phyloP scores from a whole-genome alignment of 2,329 filamentous ascomycete species.

The Graphium sp. region DNA sequence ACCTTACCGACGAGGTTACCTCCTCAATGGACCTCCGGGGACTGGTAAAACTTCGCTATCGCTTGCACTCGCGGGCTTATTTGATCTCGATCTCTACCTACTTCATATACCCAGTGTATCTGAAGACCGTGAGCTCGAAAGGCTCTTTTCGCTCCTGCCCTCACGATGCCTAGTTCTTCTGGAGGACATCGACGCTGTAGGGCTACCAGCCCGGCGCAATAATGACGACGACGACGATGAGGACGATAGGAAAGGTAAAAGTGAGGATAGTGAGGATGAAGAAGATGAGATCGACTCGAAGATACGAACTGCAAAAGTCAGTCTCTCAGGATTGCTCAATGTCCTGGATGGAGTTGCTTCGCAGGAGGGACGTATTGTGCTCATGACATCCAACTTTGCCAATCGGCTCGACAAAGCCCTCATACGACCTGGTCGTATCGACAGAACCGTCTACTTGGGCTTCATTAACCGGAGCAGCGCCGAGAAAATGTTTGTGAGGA shows the following conservation, averaged over 20 bases:
- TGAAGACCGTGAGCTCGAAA: slow-evolving; percentile 49
- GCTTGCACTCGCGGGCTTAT: slow-evolving; percentile 47
- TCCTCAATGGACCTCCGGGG: slow-evolving; percentile 61
- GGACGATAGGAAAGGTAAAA: slow-evolving; percentile 3
- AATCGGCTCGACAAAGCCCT: slow-evolving; percentile 59
- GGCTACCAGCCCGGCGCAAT: slow-evolving; percentile 25
- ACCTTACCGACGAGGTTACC: slow-evolving; percentile 58
- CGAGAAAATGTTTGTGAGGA: slow-evolving; percentile 39
- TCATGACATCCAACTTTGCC: slow-evolving; percentile 70
- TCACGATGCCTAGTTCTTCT: slow-evolving; percentile 10
- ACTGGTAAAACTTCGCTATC: slow-evolving; percentile 57
- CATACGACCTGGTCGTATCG: slow-evolving; percentile 56
- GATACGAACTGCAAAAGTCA: slow-evolving; percentile 14
- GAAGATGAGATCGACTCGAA: no score
- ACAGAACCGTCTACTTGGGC: slow-evolving; percentile 49
- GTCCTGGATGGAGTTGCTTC: slow-evolving; percentile 70
- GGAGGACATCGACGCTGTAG: slow-evolving; percentile 12
- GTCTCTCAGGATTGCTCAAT: slow-evolving; percentile 65
- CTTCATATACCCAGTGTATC: slow-evolving; percentile 33
- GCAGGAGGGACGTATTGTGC: slow-evolving; percentile 61
- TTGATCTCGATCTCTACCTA: slow-evolving; percentile 50
- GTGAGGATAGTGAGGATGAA: slow-evolving; percentile 8
- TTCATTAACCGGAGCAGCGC: slow-evolving; percentile 37
- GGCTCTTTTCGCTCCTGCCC: slow-evolving; percentile 19
- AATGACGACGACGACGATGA: slow-evolving; percentile 9